Percentiles rank a stretch among this genome's conserved stretches.
These are phyloP conservation scores for Nemania diffusa DNA, from an alignment of 2,329 filamentous ascomycete genomes.

Conservation along the genomic window DNA sequence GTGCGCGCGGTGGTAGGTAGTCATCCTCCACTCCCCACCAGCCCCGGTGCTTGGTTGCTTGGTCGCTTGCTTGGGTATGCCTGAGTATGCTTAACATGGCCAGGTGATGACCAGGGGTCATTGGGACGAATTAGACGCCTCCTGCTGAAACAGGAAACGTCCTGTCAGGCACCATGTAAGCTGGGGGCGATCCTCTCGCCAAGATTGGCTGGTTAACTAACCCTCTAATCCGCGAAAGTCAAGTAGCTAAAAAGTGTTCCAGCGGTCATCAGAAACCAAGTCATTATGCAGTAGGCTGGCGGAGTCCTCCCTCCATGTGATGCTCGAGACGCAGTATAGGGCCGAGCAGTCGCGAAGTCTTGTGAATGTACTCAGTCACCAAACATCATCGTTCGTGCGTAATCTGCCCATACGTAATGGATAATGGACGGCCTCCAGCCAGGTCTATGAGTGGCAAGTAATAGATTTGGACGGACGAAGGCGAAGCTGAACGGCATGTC, in stretches of 20 bases:
- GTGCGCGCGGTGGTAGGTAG: conserved; percentile 16
- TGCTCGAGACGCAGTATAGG: conserved; percentile 44
- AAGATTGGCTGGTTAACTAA: conserved; percentile 42
- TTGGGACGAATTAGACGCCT: conserved; percentile 37
- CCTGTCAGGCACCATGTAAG: conserved; percentile 44
- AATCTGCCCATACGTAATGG: not conserved
- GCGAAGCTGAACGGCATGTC: conserved; percentile 23
- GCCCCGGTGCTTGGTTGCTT: conserved; percentile 12
- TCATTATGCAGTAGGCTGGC: conserved; percentile 2
- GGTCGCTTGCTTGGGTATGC: conserved; percentile 6
- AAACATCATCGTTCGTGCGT: conserved; percentile 16
- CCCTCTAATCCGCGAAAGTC: conserved; percentile 36
- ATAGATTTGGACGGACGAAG: not conserved
- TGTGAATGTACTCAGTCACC: conserved; percentile 20
- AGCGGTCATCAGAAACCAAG: conserved; percentile 18
- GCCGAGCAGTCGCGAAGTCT: conserved; percentile 26
- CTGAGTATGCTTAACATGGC: conserved; percentile 22
- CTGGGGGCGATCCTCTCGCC: conserved; percentile 38
- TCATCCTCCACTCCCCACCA: conserved; percentile 26
- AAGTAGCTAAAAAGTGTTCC: conserved; percentile 37
- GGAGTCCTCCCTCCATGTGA: conserved; percentile 43
- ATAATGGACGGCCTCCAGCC: not conserved
- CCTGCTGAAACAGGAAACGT: conserved; percentile 47
- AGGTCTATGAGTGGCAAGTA: not conserved
- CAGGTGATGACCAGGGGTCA: conserved; percentile 32